Evolutionary conservation across 1,139 yeast genomes (phyloP).

Genomic region (Blastobotrys arbuscula): DNA sequence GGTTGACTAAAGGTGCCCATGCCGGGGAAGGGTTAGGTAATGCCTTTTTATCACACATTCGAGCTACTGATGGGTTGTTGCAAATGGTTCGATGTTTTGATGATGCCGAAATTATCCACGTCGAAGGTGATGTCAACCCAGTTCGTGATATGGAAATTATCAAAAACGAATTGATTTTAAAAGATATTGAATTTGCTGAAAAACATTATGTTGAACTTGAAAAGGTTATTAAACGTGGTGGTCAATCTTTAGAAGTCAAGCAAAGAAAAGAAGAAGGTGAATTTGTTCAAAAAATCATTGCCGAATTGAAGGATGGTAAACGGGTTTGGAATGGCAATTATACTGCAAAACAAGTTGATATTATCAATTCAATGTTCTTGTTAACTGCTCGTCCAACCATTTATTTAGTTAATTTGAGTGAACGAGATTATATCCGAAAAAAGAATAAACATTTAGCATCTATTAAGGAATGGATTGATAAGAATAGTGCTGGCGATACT

Average conservation of each 20-base stretch:
- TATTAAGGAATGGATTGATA: conserved; percentile 97
- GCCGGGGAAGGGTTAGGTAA: conserved; percentile 98
- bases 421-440: conserved; percentile 91
- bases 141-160: conserved; percentile 91
- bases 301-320: conserved; percentile 71
- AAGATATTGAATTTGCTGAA: conserved; percentile 92
- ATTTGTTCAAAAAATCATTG: conserved; percentile 70
- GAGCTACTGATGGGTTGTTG: conserved; percentile 97
- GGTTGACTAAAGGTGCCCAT: conserved; percentile 95
- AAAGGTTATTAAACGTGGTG: conserved; percentile 82
- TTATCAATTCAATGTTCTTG: conserved; percentile 73
- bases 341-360: conserved; percentile 85
- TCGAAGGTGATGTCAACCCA: conserved; percentile 97
- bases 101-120: conserved; percentile 96
- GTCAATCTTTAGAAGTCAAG: conserved; percentile 92
- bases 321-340: conserved; percentile 89
- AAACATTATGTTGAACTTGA: conserved; percentile 85
- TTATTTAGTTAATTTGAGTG: conserved; percentile 89
- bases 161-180: conserved; percentile 84
- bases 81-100: conserved; percentile 98
- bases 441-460: conserved; percentile 90
- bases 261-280: conserved; percentile 89
- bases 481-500: conserved; percentile 87
- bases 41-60: conserved; percentile 92
- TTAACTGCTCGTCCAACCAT: conserved; percentile 95